phyloP scores from a whole-genome alignment of 305 asterid species.

The Fraxinus angustifolia region DNA sequence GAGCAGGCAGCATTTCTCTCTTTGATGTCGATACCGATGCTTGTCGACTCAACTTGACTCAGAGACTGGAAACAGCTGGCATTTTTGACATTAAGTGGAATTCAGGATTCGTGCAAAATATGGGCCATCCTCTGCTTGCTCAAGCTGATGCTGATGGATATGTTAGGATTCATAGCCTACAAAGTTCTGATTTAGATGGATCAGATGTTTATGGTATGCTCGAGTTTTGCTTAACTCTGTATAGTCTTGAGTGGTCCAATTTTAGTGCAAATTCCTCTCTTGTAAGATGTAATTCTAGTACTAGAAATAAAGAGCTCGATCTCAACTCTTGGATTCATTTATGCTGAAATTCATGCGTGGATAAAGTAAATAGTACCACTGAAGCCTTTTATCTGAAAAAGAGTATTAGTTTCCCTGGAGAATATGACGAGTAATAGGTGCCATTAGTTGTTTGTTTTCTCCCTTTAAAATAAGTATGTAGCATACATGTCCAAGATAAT shows the following conservation, averaged over 20 bases:
- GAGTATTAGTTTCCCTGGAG: neutral
- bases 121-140: conserved; percentile 58
- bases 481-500: neutral
- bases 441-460: neutral
- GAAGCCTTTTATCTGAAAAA: neutral
- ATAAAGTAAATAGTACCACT: neutral
- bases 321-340: neutral
- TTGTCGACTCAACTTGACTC: conserved; percentile 47
- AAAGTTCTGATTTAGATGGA: conserved; percentile 29
- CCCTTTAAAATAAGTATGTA: neutral
- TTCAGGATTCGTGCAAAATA: conserved; percentile 28
- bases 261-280: neutral
- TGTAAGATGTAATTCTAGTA: neutral
- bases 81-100: conserved; percentile 94
- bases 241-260: neutral
- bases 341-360: neutral
- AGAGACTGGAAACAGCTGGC: conserved; percentile 62
- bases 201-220: conserved; percentile 39
- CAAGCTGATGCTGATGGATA: conserved; percentile 97
- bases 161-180: conserved; percentile 56
- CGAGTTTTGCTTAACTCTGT: neutral
- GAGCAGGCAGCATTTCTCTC: conserved; percentile 71
- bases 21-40: conserved; percentile 59
- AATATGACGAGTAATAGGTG: neutral
- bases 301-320: neutral